Evolutionary conservation across 805 yeast genomes (phyloP).

Genomic region (Cyberlindnera misumaiensis): DNA sequence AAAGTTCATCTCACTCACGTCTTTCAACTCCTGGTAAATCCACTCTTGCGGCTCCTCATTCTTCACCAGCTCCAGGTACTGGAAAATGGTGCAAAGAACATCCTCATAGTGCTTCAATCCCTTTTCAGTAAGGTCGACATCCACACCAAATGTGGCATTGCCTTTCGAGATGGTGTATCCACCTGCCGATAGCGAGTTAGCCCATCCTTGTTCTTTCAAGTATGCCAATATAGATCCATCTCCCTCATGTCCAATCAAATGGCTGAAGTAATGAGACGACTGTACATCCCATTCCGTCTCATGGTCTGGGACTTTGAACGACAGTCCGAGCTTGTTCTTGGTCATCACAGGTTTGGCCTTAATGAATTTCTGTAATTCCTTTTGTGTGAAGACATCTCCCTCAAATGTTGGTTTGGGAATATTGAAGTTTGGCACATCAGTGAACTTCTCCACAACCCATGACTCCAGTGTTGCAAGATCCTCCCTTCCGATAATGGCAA

Average conservation of each 20-base stretch:
- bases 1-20: slow-evolving; percentile 62
- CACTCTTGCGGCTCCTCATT: slow-evolving; percentile 62
- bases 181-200: slow-evolving; percentile 72
- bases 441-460: slow-evolving; percentile 66
- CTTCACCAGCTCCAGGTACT: slow-evolving; percentile 61
- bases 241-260: slow-evolving; percentile 89
- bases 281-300: slow-evolving; percentile 56
- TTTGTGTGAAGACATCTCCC: slow-evolving; percentile 40
- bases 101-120: slow-evolving; percentile 63
- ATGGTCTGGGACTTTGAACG: slow-evolving; percentile 76
- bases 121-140: slow-evolving; percentile 65
- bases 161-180: slow-evolving; percentile 59
- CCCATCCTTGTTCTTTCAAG: slow-evolving; percentile 73
- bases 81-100: slow-evolving; percentile 55
- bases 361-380: slow-evolving; percentile 47
- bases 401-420: slow-evolving; percentile 30
- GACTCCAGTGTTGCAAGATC: slow-evolving; percentile 59
- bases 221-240: slow-evolving; percentile 72
- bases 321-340: slow-evolving; percentile 54
- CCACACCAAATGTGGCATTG: slow-evolving; percentile 58
- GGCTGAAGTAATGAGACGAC: slow-evolving; percentile 69
- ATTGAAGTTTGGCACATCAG: slow-evolving; percentile 46
- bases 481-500: slow-evolving; percentile 81
- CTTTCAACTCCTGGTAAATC: slow-evolving; percentile 72
- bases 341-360: slow-evolving; percentile 82